These are phyloP conservation scores for Cryptococcus depauperatus DNA, from an alignment of 1,284 basidiomycete species.

Conservation along the genomic window DNA sequence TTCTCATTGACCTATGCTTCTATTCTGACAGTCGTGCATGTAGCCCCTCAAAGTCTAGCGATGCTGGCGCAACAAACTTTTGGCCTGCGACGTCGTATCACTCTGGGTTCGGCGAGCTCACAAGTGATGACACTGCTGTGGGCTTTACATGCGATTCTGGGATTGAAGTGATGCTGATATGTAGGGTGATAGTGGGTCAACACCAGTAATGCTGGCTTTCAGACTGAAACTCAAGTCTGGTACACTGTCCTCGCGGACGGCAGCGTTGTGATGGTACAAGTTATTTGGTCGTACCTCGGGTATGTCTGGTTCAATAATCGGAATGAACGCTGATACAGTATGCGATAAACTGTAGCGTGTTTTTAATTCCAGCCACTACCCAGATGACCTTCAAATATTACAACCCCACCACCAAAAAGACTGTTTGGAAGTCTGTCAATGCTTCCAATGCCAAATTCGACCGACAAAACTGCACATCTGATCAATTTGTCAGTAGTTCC, in stretches of 20 bases:
- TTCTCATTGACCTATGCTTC: neutral
- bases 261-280: conserved; percentile 72
- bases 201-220: conserved; percentile 62
- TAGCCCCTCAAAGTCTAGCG: neutral
- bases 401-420: conserved; percentile 69
- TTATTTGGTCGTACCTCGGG: conserved; percentile 94
- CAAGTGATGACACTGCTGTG: conserved; percentile 39
- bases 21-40: neutral
- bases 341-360: conserved; percentile 25
- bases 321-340: too few species aligned
- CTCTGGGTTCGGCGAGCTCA: conserved; percentile 34
- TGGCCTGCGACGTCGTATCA: conserved; percentile 58
- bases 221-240: conserved; percentile 86
- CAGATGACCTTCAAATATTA: conserved; percentile 92
- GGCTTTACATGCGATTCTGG: conserved; percentile 3
- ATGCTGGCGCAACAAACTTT: conserved; percentile 54
- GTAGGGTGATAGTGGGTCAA: conserved; percentile 57
- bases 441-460: conserved; percentile 72
- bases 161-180: neutral
- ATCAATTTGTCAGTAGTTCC: conserved; percentile 60
- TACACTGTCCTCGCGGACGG: conserved; percentile 82
- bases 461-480: conserved; percentile 81
- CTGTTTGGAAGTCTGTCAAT: conserved; percentile 82
- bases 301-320: too few species aligned
- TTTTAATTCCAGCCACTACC: conserved; percentile 60